These are phyloP conservation scores for Syzygium oleosum DNA, from an alignment of 345 rosid species.

Conservation along the genomic window DNA sequence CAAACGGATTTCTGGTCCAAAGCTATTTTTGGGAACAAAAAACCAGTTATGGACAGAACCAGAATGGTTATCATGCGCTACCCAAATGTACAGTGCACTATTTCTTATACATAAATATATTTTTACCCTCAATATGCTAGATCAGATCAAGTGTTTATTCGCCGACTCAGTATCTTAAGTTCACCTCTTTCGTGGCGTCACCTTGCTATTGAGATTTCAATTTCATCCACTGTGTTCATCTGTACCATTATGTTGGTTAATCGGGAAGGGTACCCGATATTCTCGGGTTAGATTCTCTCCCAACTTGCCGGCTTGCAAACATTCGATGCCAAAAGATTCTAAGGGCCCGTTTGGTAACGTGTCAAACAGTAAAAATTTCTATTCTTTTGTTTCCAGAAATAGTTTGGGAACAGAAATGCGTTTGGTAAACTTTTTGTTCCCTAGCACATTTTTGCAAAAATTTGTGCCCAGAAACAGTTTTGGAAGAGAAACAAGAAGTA, in stretches of 20 bases:
- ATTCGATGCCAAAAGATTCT: background rate
- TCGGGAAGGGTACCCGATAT: background rate
- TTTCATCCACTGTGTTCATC: background rate
- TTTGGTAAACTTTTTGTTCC: too few relatives aligned
- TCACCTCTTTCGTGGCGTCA: background rate
- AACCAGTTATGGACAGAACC: too few relatives aligned
- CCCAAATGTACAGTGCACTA: background rate
- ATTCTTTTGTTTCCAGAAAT: too few relatives aligned
- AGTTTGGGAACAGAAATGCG: too few relatives aligned
- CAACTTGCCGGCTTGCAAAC: background rate
- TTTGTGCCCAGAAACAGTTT: too few relatives aligned
- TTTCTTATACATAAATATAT: background rate
- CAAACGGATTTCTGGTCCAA: too few relatives aligned
- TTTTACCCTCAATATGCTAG: background rate
- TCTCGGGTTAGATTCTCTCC: background rate
- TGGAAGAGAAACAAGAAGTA: too few relatives aligned
- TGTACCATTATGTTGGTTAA: background rate
- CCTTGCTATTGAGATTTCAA: background rate
- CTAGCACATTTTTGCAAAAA: too few relatives aligned
- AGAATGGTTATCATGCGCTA: too few relatives aligned
- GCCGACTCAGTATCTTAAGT: background rate
- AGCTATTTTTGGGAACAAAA: too few relatives aligned
- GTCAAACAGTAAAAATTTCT: too few relatives aligned
- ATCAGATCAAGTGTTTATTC: background rate
- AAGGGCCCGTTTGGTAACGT: too few relatives aligned